Evolutionary conservation across 176 grass and related monocot genomes (phyloP).

Genomic region (Musa itinerans): DNA sequence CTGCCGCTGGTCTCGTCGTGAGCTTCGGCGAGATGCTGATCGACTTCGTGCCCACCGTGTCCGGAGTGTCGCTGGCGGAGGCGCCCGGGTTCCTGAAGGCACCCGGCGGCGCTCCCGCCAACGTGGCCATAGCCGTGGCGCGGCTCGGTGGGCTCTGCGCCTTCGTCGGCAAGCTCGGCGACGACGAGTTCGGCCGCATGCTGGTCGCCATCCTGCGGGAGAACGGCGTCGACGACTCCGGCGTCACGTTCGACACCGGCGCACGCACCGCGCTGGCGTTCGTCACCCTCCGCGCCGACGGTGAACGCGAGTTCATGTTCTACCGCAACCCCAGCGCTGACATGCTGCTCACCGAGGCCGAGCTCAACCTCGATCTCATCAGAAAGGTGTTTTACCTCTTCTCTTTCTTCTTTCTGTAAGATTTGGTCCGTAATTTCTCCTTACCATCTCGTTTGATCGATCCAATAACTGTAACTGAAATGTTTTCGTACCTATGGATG

Average conservation of each 20-base stretch:
- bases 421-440: too few relatives aligned
- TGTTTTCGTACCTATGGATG: too few relatives aligned
- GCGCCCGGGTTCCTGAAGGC: conserved; percentile 91
- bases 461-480: too few relatives aligned
- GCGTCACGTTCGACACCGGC: conserved; percentile 68
- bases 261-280: conserved; percentile 96
- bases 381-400: background rate
- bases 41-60: conserved; percentile 82
- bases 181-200: conserved; percentile 97
- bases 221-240: conserved; percentile 69
- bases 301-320: conserved; percentile 99
- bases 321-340: conserved; percentile 99
- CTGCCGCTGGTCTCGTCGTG: conserved; percentile 34
- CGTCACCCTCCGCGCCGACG: conserved; percentile 87
- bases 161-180: conserved; percentile 93
- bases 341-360: conserved; percentile 79
- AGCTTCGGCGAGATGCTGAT: conserved; percentile 99
- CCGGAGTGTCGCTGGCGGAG: conserved; percentile 86
- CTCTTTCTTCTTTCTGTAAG: too few relatives aligned
- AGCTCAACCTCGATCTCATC: conserved; percentile 91
- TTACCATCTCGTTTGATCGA: too few relatives aligned
- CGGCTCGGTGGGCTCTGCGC: conserved; percentile 67
- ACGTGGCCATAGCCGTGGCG: conserved; percentile 87
- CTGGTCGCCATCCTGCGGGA: conserved; percentile 80
- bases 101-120: conserved; percentile 81